Percentiles rank a stretch among this genome's conserved stretches.
phyloP scores from a whole-genome alignment of 2,329 filamentous ascomycete species.

The Claviceps capensis region DNA sequence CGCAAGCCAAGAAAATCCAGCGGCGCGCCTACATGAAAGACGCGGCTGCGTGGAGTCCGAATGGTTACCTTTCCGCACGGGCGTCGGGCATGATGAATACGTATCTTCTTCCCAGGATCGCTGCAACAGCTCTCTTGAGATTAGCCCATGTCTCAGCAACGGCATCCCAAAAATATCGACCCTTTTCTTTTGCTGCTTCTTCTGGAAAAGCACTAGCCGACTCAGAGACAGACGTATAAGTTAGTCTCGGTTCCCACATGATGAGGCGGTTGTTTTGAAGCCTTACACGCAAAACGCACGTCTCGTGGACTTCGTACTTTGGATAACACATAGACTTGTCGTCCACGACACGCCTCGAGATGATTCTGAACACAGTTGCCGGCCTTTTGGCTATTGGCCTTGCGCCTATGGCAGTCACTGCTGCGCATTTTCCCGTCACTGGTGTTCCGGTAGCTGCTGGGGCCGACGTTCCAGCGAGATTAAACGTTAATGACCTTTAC shows the following conservation, averaged over 20 bases:
- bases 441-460: conserved; percentile 25
- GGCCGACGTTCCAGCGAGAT: conserved; percentile 28
- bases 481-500: conserved; percentile 34
- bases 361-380: conserved; percentile 11
- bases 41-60: neutral
- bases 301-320: neutral
- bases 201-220: neutral
- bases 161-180: neutral
- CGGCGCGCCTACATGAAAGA: neutral
- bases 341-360: neutral
- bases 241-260: neutral
- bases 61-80: no score
- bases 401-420: conserved; percentile 12
- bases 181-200: neutral
- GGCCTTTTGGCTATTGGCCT: conserved; percentile 14
- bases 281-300: neutral
- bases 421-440: conserved; percentile 19
- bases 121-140: no score
- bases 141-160: neutral
- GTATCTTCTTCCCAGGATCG: no score
- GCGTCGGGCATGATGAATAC: no score
- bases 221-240: neutral
- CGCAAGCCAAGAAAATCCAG: neutral
- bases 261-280: no score
- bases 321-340: neutral